phyloP scores from a whole-genome alignment of 2,329 filamentous ascomycete genomes.

The Pseudogymnoascus sp. region DNA sequence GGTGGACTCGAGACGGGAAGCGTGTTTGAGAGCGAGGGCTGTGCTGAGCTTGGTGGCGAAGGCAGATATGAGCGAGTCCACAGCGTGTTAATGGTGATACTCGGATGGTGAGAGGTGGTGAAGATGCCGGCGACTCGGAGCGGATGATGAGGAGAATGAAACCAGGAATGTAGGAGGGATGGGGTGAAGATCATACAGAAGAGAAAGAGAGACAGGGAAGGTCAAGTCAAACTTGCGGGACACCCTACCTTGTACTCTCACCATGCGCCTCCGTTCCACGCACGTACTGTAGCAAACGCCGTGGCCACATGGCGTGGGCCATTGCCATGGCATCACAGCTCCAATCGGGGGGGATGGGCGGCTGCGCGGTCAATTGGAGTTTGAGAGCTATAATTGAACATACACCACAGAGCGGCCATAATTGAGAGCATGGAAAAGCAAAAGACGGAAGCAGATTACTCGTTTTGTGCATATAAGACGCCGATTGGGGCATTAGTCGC shows the following conservation, averaged over 20 bases:
- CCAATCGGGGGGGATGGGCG: not conserved
- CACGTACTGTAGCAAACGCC: not conserved
- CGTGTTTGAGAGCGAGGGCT: not conserved
- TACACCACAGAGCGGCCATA: not conserved
- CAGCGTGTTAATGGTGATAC: not conserved
- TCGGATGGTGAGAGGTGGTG: not conserved
- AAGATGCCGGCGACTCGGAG: not conserved
- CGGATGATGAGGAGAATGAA: not conserved
- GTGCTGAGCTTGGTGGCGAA: not conserved
- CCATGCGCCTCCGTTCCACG: not conserved
- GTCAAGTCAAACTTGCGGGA: not conserved
- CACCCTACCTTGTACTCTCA: not conserved
- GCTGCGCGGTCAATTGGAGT: not conserved
- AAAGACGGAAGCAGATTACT: not conserved
- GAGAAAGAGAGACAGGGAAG: conserved; percentile 1
- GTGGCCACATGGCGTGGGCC: conserved; percentile 3
- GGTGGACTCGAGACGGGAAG: not conserved
- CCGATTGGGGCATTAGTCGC: not conserved
- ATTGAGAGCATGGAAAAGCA: not conserved
- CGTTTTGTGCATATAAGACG: conserved; percentile 6
- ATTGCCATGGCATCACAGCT: not conserved
- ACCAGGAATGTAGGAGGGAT: not conserved
- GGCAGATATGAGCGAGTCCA: not conserved
- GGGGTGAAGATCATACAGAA: conserved; percentile 1
- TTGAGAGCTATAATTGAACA: conserved; percentile 2